Base-by-base conservation (phyloP, 2,329 filamentous ascomycete species). In the Fusarium continuum region DNA sequence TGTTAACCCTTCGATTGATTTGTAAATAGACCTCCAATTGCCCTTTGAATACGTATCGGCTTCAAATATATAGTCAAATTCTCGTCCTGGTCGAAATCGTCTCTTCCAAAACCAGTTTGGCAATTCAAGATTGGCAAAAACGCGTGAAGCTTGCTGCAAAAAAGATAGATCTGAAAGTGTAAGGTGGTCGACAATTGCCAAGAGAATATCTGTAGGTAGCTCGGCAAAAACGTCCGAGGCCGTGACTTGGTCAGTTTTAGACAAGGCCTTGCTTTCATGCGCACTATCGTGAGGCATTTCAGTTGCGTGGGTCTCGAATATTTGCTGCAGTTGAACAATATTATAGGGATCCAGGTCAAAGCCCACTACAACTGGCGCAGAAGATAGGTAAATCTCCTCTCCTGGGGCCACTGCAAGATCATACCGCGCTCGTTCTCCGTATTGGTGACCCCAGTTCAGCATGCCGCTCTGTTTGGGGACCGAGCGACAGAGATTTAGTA, bases 401-500 rank as follows among this genome's bases (percentile, higher is more conserved):
- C 49, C 49, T 2, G 49, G 49, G 1, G 40, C 32, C 5, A 29
- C n/a, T 6, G n/a, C 11, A 2, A 36, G 19, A 3, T 29, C 26
- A 7, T 23, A 19, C 5, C 7, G 13, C 3, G n/a, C 40, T 16
- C 16, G 10, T 5, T 32, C 32, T 11, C 32, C 32, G 3, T 52
- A 46, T 3, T n/a, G 13, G 6, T 46, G 40, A 2, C 49, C 32
- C 25, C 40, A 52, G 16, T 51, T 35, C 22, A 44, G 13, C 29
- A 44, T 44, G 11, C 48, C 48, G 3, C n/a, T 11, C 8, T 34
- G 48, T 17, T 31, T 46, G 6, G 50, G 43, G 2, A 39, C 14
- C 6, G 43, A 53, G 13, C 20, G 43, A 10, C 34, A 47, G 6
- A 53, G 43, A 23, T 39, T 48, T 10, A 48, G 8, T 7, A 53